A percentile compares a stretch with the other conserved stretches of the same genome.
Conservation (phyloP, 2,329 filamentous ascomycete species). For the Ceratocystis variospora region DNA sequence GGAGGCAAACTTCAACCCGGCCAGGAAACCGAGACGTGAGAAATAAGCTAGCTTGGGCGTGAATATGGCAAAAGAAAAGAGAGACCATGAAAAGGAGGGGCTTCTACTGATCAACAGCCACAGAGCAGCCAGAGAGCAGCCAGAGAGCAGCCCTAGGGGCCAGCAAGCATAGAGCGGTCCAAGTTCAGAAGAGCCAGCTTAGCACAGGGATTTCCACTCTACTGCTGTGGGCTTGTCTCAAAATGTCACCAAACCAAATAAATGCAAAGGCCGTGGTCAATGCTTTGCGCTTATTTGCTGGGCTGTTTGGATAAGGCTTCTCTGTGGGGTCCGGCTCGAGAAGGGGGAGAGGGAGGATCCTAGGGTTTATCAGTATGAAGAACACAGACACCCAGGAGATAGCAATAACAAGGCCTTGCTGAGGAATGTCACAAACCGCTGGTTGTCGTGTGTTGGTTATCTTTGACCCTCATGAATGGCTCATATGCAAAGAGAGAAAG, state of each 20-base stretch:
- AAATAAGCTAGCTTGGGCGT: no score
- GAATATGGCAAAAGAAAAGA: no score
- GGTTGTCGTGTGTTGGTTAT: background rate
- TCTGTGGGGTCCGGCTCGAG: background rate
- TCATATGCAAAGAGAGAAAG: background rate
- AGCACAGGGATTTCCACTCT: background rate
- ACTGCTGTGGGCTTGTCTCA: slow-evolving; percentile 10
- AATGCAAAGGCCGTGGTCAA: background rate
- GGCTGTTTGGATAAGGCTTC: background rate
- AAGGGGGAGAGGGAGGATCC: background rate
- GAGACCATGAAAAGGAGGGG: background rate
- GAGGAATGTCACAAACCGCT: background rate
- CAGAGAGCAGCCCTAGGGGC: no score
- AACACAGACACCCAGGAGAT: background rate
- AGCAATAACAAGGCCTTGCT: no score
- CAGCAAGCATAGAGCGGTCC: no score
- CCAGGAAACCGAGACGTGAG: no score
- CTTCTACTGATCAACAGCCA: no score
- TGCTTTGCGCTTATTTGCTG: background rate
- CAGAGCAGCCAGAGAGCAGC: no score
- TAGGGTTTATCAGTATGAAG: background rate
- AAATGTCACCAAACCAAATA: slow-evolving; percentile 5
- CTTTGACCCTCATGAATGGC: background rate
- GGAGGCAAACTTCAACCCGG: no score
- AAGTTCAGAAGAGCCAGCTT: no score